Conservation (phyloP, 805 yeast genomes). For the Lachancea waltii region DNA sequence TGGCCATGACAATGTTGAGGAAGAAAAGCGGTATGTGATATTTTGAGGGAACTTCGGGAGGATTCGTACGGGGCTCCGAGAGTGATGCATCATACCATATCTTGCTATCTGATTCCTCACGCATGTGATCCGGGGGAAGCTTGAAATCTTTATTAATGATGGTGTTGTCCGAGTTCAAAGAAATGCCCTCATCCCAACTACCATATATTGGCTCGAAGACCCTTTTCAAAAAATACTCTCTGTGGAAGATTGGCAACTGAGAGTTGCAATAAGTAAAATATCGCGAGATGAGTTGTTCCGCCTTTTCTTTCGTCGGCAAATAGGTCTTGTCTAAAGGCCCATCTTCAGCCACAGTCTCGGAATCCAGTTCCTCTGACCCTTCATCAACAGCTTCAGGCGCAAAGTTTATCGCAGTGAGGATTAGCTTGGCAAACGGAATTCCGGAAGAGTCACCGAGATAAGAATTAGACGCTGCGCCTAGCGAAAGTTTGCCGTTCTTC, state of each 20-base stretch:
- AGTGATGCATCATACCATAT: conserved; percentile 17
- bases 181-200: conserved; percentile 41
- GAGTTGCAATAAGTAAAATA: conserved; percentile 78
- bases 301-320: conserved; percentile 65
- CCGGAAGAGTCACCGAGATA: conserved; percentile 51
- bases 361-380: conserved; percentile 20
- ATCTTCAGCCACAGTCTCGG: conserved; percentile 9
- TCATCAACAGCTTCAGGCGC: conserved; percentile 31
- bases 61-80: conserved; percentile 33
- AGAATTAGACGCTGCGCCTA: conserved; percentile 20
- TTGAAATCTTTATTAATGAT: conserved; percentile 36
- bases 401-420: conserved; percentile 71
- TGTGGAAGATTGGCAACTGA: conserved; percentile 76
- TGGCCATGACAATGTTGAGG: conserved; percentile 70
- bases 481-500: neutral
- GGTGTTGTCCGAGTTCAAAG: conserved; percentile 55
- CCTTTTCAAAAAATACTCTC: conserved; percentile 62
- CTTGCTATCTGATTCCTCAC: conserved; percentile 4
- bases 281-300: conserved; percentile 54
- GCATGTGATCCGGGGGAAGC: conserved; percentile 11
- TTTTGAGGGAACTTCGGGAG: conserved; percentile 45
- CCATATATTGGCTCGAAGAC: conserved; percentile 83
- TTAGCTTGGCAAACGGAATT: conserved; percentile 67
- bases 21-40: conserved; percentile 58
- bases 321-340: conserved; percentile 18